Conservation (phyloP, 2,329 filamentous ascomycete genomes). For the Didymella segeticola region DNA sequence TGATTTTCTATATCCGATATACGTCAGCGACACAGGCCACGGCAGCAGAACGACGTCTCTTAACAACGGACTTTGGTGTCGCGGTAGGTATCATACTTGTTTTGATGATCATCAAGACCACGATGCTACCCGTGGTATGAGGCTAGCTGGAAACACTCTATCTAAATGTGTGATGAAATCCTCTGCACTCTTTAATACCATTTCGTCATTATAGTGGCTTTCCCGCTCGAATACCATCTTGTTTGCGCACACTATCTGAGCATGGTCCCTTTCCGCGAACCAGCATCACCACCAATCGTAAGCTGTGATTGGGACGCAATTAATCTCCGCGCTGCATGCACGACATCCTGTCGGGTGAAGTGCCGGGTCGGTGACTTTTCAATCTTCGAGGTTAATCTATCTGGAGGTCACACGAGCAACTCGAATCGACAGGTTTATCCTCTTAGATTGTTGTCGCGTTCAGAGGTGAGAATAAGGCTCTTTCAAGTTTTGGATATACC, state of each 20-base stretch:
- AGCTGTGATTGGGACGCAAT: too few species aligned
- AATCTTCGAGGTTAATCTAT: constrained; percentile 6
- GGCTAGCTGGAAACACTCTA: background rate
- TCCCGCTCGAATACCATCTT: background rate
- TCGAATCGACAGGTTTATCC: background rate
- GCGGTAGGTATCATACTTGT: too few species aligned
- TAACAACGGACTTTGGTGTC: background rate
- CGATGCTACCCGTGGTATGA: too few species aligned
- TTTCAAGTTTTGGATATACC: background rate
- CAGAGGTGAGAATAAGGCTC: background rate
- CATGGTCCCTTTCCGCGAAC: background rate
- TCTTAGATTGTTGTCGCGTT: background rate
- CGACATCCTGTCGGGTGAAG: background rate
- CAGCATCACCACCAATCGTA: background rate
- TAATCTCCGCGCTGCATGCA: background rate
- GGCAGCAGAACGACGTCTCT: background rate
- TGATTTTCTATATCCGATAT: background rate
- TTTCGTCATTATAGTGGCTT: background rate
- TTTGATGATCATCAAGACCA: too few species aligned
- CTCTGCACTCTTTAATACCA: background rate
- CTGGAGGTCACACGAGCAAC: constrained; percentile 3
- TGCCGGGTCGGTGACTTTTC: background rate
- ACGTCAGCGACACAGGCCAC: background rate
- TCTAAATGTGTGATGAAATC: background rate
- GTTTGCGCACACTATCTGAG: background rate